Percentiles rank a stretch among this genome's conserved stretches.
phyloP scores from a whole-genome alignment of 2,329 filamentous ascomycete genomes.

The Colletotrichum euphorbiae region DNA sequence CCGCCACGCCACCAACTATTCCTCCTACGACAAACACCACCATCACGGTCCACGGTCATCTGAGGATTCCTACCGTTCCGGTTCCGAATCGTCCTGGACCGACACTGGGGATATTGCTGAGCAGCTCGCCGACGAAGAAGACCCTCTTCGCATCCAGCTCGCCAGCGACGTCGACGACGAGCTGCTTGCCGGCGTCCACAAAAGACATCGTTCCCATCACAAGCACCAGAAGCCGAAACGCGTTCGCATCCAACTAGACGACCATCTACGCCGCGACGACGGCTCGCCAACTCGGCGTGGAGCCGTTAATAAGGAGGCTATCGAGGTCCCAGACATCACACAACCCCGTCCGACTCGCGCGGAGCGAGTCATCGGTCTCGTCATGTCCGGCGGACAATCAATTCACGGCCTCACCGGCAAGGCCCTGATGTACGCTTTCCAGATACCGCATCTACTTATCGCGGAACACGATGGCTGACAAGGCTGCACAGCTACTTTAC shows the following conservation, averaged over 20 bases:
- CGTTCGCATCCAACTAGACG: conserved; percentile 73
- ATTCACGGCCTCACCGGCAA: conserved; percentile 96
- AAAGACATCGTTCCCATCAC: conserved; percentile 57
- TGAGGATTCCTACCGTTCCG: conserved; percentile 66
- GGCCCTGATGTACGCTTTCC: conserved; percentile 79
- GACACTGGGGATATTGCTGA: conserved; percentile 96
- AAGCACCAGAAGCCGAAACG: conserved; percentile 64
- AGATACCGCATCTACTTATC: conserved; percentile 22
- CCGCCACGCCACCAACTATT: conserved; percentile 54
- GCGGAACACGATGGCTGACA: conserved; percentile 37
- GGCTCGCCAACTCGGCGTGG: conserved; percentile 53
- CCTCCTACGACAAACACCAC: conserved; percentile 57
- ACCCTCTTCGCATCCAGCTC: conserved; percentile 80
- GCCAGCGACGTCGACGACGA: conserved; percentile 74
- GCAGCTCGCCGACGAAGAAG: conserved; percentile 86
- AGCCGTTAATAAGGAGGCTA: conserved; percentile 77
- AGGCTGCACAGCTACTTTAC: conserved; percentile 81
- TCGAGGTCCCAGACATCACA: conserved; percentile 79
- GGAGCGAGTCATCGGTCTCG: conserved; percentile 78
- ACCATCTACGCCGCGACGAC: conserved; percentile 52
- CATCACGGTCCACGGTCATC: conserved; percentile 60
- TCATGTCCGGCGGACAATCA: conserved; percentile 87
- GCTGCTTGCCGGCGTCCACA: conserved; percentile 62
- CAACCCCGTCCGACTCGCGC: conserved; percentile 72
- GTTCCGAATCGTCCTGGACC: conserved; percentile 83